Percentiles rank a stretch among this genome's conserved stretches.
These are phyloP conservation scores for Ogataea pignaliae DNA, from an alignment of 805 yeast genomes.

Conservation along the genomic window DNA sequence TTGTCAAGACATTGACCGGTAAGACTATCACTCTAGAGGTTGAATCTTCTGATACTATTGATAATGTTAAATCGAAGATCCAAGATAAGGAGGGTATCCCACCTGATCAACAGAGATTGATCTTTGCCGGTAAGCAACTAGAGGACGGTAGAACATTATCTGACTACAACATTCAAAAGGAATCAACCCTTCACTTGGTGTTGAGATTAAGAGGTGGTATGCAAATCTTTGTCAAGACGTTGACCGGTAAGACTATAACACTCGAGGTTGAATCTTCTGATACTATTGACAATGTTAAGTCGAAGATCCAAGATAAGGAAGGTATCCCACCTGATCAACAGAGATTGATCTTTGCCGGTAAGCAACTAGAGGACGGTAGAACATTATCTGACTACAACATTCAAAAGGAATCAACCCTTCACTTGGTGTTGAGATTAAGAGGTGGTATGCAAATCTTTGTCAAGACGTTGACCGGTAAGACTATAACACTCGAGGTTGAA, in stretches of 20 bases:
- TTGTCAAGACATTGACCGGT: conserved; percentile 87
- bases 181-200: conserved; percentile 35
- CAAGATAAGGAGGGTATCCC: conserved; percentile 42
- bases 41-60: conserved; percentile 42
- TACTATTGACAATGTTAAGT: conserved; percentile 40
- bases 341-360: conserved; percentile 40
- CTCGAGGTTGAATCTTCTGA: conserved; percentile 69
- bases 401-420: conserved; percentile 38
- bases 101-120: conserved; percentile 39
- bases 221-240: conserved; percentile 76
- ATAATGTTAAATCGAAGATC: conserved; percentile 39
- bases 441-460: conserved; percentile 84
- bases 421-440: conserved; percentile 34
- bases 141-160: conserved; percentile 85
- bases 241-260: conserved; percentile 91
- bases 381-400: conserved; percentile 79
- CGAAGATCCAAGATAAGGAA: conserved; percentile 39
- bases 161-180: conserved; percentile 57
- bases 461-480: conserved; percentile 86
- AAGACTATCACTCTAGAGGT: conserved; percentile 86
- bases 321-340: conserved; percentile 42
- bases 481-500: conserved; percentile 60
- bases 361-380: conserved; percentile 63
- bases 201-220: conserved; percentile 43
- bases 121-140: conserved; percentile 41